phyloP scores from a whole-genome alignment of 768 basidiomycete species.

The Suillus lakei region DNA sequence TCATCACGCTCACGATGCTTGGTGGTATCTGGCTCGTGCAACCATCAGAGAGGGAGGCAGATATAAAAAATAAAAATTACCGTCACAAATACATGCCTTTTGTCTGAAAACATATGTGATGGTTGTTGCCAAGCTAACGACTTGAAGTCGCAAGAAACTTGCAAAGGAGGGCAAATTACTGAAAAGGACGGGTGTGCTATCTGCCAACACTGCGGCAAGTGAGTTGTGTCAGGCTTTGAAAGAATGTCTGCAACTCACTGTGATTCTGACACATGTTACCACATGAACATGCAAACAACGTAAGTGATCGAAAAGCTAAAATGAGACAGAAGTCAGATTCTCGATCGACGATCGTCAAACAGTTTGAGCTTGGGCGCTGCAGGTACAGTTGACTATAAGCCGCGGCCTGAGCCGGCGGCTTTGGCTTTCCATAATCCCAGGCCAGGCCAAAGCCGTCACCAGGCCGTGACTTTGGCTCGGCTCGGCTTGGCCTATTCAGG shows the following conservation, averaged over 20 bases:
- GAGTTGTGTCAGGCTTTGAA: not conserved
- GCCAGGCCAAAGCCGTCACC: not conserved
- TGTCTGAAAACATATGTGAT: not conserved
- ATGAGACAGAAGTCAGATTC: not conserved
- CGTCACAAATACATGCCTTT: not conserved
- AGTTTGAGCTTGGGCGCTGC: not conserved
- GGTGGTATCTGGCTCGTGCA: not conserved
- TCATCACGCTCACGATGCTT: conserved; percentile 18
- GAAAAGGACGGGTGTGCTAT: not conserved
- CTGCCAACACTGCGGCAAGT: not conserved
- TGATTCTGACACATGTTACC: not conserved
- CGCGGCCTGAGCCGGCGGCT: not conserved
- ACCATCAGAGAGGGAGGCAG: not conserved
- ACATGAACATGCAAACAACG: not conserved
- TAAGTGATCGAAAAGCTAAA: not conserved
- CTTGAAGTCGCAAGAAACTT: not conserved
- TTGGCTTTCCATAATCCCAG: not conserved
- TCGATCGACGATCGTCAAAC: not conserved
- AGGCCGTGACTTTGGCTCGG: not conserved
- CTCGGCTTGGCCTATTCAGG: not conserved
- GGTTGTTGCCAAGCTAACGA: not conserved
- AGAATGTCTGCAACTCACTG: not conserved
- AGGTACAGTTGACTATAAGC: not conserved
- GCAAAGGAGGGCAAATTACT: not conserved
- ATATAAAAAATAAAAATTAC: not conserved